A percentile compares a stretch with the other conserved stretches of the same genome.
phyloP scores from a whole-genome alignment of 148 eudicot species.

The Rhododendron henanense region DNA sequence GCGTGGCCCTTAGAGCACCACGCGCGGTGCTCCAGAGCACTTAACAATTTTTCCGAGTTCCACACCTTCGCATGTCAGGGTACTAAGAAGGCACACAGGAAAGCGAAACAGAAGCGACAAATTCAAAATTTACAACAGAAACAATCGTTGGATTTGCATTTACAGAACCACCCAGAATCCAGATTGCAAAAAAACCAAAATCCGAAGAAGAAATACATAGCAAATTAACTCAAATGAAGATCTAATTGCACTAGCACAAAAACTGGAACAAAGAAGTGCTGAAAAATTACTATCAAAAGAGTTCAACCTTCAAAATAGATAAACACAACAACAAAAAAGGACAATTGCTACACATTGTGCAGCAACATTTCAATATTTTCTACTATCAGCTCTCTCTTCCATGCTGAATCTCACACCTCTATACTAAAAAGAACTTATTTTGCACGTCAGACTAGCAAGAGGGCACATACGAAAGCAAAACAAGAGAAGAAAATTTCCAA shows the following conservation, averaged over 20 bases:
- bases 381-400: background rate
- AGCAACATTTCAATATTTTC: background rate
- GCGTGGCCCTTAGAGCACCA: too few species aligned
- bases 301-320: background rate
- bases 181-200: background rate
- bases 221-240: background rate
- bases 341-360: background rate
- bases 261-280: background rate
- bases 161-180: background rate
- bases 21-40: too few species aligned
- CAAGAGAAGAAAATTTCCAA: background rate
- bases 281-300: background rate
- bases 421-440: background rate
- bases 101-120: background rate
- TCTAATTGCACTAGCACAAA: background rate
- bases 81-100: background rate
- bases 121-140: background rate
- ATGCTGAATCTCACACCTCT: background rate
- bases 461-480: background rate
- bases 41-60: background rate
- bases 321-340: background rate
- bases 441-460: background rate
- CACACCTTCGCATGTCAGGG: background rate
- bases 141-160: background rate
- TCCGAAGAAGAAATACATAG: background rate